Percentiles rank a stretch among this genome's conserved stretches.
Conservation (phyloP, 106 monocot genomes). For the Ottelia alismoides region DNA sequence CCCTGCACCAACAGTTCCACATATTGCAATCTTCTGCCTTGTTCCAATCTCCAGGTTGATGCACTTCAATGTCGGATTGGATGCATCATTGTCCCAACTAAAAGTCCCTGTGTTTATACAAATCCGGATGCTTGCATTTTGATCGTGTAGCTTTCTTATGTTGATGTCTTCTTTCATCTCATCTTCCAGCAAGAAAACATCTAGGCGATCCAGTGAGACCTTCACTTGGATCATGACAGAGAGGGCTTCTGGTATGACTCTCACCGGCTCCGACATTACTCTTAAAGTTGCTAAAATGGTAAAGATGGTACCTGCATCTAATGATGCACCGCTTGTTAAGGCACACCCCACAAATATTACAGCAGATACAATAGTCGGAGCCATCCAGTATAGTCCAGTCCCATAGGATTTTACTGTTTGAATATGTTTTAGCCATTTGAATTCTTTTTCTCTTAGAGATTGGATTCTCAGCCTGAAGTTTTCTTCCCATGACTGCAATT, state of each 20-base stretch:
- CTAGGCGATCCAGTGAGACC: conserved; percentile 70
- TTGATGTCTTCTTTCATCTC: conserved; percentile 49
- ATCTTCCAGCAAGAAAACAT: conserved; percentile 51
- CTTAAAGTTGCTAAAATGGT: conserved; percentile 60
- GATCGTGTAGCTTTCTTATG: conserved; percentile 7
- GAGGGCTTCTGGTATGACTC: conserved; percentile 59
- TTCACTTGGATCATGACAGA: conserved; percentile 62
- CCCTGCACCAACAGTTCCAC: conserved; percentile 71
- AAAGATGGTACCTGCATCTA: conserved; percentile 65
- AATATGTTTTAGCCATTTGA: conserved; percentile 50
- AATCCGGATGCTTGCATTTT: too few species aligned
- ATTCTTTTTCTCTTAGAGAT: conserved; percentile 42
- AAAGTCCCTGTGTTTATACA: conserved; percentile 31
- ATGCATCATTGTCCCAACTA: conserved; percentile 32
- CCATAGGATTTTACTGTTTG: conserved; percentile 58
- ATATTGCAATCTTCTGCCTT: conserved; percentile 63
- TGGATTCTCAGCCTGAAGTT: conserved; percentile 37
- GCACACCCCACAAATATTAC: conserved; percentile 46
- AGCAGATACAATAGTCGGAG: conserved; percentile 58
- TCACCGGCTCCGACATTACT: conserved; percentile 65
- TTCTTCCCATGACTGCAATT: conserved; percentile 85
- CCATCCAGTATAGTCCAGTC: conserved; percentile 68
- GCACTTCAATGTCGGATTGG: conserved; percentile 24
- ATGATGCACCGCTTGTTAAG: conserved; percentile 24
- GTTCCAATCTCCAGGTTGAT: conserved; percentile 22